A percentile compares a stretch with the other conserved stretches of the same genome.
Conservation (phyloP, 345 rosid species). For the Pugionium dolabratum region DNA sequence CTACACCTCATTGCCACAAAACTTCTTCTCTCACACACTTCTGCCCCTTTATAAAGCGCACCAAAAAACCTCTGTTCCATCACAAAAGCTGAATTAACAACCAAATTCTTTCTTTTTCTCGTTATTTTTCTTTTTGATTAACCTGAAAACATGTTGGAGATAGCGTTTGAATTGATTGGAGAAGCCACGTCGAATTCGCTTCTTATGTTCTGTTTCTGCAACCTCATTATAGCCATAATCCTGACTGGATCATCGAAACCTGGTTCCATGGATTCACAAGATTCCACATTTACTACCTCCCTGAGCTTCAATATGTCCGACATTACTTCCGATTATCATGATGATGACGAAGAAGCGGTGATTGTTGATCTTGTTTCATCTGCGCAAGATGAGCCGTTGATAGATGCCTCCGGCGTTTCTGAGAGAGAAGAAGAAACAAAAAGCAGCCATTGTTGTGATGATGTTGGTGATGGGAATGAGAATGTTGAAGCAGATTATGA, state of each 20-base stretch:
- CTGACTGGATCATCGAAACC: slow-evolving; percentile 34
- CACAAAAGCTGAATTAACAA: slow-evolving; percentile 27
- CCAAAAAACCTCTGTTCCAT: slow-evolving; percentile 22
- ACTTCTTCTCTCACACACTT: neutral
- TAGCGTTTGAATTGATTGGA: slow-evolving; percentile 34
- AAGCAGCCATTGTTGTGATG: neutral
- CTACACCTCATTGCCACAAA: slow-evolving; percentile 35
- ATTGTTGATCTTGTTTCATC: slow-evolving; percentile 5
- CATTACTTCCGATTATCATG: slow-evolving; percentile 15
- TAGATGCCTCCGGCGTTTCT: slow-evolving; percentile 8
- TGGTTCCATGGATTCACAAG: slow-evolving; percentile 10
- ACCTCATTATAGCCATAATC: slow-evolving; percentile 36
- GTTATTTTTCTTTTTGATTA: neutral
- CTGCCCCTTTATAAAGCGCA: slow-evolving; percentile 1
- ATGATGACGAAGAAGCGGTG: slow-evolving; percentile 7
- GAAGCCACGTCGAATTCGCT: slow-evolving; percentile 39
- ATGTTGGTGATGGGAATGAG: neutral
- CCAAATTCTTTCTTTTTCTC: slow-evolving; percentile 1
- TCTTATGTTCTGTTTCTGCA: slow-evolving; percentile 43
- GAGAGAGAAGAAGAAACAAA: neutral
- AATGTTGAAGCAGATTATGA: neutral
- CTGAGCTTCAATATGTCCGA: neutral
- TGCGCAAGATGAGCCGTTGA: slow-evolving; percentile 12
- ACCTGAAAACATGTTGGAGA: slow-evolving; percentile 29
- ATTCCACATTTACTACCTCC: neutral